Percentiles rank a stretch among this genome's conserved stretches.
Conservation (phyloP, 1,284 basidiomycete genomes). For the Cutaneotrichosporon sp. region DNA sequence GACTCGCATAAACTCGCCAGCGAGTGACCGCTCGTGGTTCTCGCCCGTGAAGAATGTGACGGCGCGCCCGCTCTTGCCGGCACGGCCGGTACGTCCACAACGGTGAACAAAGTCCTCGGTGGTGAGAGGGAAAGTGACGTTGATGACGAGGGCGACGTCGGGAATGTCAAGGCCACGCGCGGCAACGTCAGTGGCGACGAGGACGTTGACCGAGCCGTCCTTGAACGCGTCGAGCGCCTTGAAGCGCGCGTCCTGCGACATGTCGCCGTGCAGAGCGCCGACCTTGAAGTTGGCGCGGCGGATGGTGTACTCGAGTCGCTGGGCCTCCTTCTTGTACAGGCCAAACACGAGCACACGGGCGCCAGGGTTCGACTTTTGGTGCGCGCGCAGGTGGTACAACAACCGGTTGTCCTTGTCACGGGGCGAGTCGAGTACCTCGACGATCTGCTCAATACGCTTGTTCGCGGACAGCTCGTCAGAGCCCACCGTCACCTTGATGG, state of each 20-base stretch:
- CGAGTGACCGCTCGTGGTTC: constrained; percentile 75
- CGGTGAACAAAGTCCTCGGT: constrained; percentile 90
- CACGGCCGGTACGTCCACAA: constrained; percentile 92
- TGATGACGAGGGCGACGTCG: constrained; percentile 84
- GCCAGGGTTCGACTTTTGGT: constrained; percentile 54
- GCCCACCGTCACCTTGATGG: constrained; percentile 88
- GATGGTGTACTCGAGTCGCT: constrained; percentile 78
- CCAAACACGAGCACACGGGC: constrained; percentile 84
- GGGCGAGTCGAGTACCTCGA: constrained; percentile 85
- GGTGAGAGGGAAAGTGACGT: constrained; percentile 96
- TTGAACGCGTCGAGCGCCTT: constrained; percentile 87
- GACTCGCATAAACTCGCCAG: constrained; percentile 89
- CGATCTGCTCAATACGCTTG: constrained; percentile 66
- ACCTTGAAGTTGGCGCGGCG: constrained; percentile 74
- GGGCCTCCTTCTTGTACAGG: constrained; percentile 95
- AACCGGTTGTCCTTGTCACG: constrained; percentile 80
- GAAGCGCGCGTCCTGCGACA: constrained; percentile 80
- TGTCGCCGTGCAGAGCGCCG: constrained; percentile 86
- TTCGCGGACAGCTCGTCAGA: constrained; percentile 94
- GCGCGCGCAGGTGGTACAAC: constrained; percentile 59
- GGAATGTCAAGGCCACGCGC: constrained; percentile 96
- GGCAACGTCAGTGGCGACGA: constrained; percentile 97
- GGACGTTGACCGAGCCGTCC: constrained; percentile 69
- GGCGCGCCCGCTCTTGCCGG: constrained; percentile 82
- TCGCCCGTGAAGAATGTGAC: constrained; percentile 97